These are phyloP conservation scores for Fusarium sp. DNA, from an alignment of 2,329 filamentous ascomycete genomes.

Conservation along the genomic window DNA sequence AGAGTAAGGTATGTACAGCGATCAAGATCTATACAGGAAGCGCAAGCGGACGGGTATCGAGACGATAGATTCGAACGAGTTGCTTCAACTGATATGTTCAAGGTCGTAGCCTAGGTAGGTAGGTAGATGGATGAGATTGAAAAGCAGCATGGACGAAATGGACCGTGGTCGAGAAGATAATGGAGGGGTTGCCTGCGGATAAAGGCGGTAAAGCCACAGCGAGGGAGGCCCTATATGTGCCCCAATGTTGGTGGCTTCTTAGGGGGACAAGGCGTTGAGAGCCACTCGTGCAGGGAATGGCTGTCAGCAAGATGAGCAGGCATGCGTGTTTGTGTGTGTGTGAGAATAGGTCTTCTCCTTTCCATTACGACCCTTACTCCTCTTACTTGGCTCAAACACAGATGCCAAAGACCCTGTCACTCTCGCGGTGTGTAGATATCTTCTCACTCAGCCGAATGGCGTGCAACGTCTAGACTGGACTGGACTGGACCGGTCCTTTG, in stretches of 20 bases:
- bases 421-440: neutral
- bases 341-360: neutral
- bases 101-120: neutral
- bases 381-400: neutral
- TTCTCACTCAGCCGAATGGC: neutral
- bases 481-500: neutral
- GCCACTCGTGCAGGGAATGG: neutral
- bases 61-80: neutral
- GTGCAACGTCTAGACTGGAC: neutral
- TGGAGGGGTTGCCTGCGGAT: neutral
- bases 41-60: neutral
- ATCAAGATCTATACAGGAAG: constrained; percentile 3
- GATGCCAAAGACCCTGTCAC: neutral
- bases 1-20: constrained; percentile 2
- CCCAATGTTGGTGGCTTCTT: neutral
- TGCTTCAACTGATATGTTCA: neutral
- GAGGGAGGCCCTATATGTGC: neutral
- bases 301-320: neutral
- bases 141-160: neutral
- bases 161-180: neutral
- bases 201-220: constrained; percentile 6
- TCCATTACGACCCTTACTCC: neutral
- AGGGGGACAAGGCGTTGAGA: neutral
- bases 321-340: neutral
- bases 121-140: neutral